Percentiles rank a stretch among this genome's conserved stretches.
phyloP scores from a whole-genome alignment of 2,329 filamentous ascomycete species.

The Paramyrothecium roridum region DNA sequence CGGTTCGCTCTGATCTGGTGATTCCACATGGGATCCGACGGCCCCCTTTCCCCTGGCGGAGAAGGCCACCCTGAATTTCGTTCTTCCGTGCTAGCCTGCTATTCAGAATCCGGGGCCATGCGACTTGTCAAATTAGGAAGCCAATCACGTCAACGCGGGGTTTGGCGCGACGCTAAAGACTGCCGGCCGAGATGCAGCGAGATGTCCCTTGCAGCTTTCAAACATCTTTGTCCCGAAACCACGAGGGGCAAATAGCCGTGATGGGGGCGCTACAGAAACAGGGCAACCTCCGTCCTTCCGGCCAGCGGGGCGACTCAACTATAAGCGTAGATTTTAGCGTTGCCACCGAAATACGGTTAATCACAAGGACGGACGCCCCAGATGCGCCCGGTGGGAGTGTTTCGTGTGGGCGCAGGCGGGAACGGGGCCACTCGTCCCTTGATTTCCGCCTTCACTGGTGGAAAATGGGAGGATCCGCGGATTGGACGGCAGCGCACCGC shows the following conservation, averaged over 20 bases:
- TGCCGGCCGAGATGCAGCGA: no score
- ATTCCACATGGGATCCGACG: neutral
- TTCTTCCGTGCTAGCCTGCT: neutral
- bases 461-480: neutral
- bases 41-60: neutral
- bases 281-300: neutral
- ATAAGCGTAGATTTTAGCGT: neutral
- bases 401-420: neutral
- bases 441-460: neutral
- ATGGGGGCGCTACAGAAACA: neutral
- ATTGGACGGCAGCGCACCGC: neutral
- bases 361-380: neutral
- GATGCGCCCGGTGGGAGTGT: neutral
- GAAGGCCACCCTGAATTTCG: neutral
- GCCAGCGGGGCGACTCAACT: neutral
- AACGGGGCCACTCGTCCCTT: neutral
- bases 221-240: neutral
- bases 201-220: neutral
- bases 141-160: neutral
- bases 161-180: neutral
- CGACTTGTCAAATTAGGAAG: neutral
- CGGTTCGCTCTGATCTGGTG: neutral
- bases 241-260: neutral
- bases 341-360: neutral
- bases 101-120: neutral